phyloP scores from a whole-genome alignment of 257 asterid species.

The Ligustrum vulgare region DNA sequence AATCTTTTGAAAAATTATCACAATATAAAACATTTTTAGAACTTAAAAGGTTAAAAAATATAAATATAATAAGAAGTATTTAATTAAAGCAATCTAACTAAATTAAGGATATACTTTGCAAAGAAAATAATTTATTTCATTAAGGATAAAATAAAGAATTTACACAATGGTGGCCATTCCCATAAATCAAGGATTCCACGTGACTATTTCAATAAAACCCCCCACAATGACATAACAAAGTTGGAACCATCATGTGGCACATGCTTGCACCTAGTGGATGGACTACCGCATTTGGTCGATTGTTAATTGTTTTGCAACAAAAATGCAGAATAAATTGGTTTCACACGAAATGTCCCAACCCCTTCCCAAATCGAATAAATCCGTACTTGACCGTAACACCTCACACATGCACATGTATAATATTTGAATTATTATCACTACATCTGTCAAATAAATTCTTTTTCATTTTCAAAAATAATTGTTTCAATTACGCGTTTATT shows the following conservation, averaged over 20 bases:
- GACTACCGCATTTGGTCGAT: neutral
- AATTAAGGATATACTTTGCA: no score
- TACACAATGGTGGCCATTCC: no score
- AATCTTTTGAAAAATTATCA: no score
- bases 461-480: neutral
- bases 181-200: no score
- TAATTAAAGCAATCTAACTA: no score
- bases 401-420: neutral
- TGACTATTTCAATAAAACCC: no score
- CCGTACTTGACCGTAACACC: slow-evolving; percentile 38
- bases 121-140: no score
- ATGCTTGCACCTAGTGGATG: slow-evolving; percentile 20
- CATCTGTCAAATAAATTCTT: neutral
- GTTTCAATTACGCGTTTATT: neutral
- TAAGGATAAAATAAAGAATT: no score
- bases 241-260: slow-evolving; percentile 25
- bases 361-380: slow-evolving; percentile 1
- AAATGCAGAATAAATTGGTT: neutral
- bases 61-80: no score
- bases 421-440: neutral
- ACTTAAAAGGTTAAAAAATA: no score
- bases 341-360: slow-evolving; percentile 1
- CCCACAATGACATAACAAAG: neutral
- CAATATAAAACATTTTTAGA: no score
- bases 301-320: neutral